These are phyloP conservation scores for Xylaria acuta DNA, from an alignment of 495 filamentous ascomycete species.

Conservation along the genomic window DNA sequence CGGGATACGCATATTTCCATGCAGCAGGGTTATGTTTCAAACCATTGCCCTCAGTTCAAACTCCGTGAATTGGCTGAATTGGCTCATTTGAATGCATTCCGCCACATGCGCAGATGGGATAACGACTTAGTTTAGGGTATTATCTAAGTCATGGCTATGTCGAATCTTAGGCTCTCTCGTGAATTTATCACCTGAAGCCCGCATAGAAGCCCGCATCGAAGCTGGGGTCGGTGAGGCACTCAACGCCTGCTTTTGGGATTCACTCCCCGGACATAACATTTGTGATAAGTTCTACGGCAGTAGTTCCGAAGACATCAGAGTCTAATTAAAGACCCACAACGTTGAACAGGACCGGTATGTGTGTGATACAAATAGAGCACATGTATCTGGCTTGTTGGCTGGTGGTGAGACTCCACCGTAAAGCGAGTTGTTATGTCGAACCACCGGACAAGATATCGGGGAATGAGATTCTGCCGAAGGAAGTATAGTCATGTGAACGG, in stretches of 20 bases:
- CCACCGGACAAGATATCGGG: background rate
- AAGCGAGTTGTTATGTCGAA: background rate
- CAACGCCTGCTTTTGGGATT: conserved; percentile 2
- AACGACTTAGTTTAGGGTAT: background rate
- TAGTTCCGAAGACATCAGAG: background rate
- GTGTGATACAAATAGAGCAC: background rate
- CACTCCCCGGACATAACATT: background rate
- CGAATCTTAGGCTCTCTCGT: background rate
- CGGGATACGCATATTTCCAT: background rate
- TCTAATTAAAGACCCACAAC: background rate
- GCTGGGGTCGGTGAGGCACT: background rate
- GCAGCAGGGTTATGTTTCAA: conserved; percentile 5
- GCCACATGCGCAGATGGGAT: background rate
- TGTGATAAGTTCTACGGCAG: conserved; percentile 10
- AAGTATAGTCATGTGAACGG: background rate
- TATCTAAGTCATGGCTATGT: conserved; percentile 4
- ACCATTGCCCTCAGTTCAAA: background rate
- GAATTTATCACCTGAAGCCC: background rate
- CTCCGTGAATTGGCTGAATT: background rate
- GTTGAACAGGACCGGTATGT: background rate
- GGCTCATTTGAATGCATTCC: conserved; percentile 4
- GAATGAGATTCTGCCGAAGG: background rate
- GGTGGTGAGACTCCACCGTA: background rate
- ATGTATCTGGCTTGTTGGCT: background rate
- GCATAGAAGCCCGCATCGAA: background rate